These are phyloP conservation scores for Sicyos baderoa DNA, from an alignment of 306 rosid genomes.

Conservation along the genomic window DNA sequence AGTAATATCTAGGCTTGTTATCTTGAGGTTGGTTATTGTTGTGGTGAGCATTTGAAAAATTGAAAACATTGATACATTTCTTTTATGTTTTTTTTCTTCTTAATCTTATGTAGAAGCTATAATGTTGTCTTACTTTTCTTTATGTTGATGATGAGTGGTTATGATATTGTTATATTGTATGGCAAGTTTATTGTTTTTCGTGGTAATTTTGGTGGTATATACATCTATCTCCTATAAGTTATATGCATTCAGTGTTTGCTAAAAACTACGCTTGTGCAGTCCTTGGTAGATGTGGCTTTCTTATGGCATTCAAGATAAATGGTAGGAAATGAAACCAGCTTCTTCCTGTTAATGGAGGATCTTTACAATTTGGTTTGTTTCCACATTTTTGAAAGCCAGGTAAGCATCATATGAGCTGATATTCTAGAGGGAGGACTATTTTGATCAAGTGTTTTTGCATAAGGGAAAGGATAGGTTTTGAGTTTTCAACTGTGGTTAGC, in stretches of 20 bases:
- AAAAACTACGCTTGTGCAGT: conserved; percentile 5
- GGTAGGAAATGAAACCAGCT: conserved; percentile 10
- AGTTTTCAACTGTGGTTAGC: conserved; percentile 4
- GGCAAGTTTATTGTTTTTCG: conserved; percentile 4
- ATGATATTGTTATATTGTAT: conserved; percentile 11
- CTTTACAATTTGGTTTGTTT: conserved; percentile 5
- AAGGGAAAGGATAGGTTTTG: conserved; percentile 4
- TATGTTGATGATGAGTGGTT: conserved; percentile 23
- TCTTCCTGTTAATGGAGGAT: conserved; percentile 6
- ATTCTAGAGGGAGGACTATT: background rate
- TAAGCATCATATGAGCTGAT: conserved; percentile 2
- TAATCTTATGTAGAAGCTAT: conserved; percentile 16
- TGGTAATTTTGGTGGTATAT: conserved; percentile 4
- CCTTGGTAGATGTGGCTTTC: conserved; percentile 12
- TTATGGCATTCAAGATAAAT: conserved; percentile 10
- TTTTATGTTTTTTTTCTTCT: background rate
- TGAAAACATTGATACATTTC: conserved; percentile 14
- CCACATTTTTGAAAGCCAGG: background rate
- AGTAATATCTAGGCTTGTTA: conserved; percentile 24
- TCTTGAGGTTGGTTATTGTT: conserved; percentile 30
- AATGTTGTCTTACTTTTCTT: conserved; percentile 19
- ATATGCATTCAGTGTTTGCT: background rate
- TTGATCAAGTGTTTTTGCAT: background rate
- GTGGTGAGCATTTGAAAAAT: conserved; percentile 33
- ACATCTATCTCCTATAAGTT: background rate